phyloP scores from a whole-genome alignment of 1,139 yeast species.

The Magnusiomyces paraingens region DNA sequence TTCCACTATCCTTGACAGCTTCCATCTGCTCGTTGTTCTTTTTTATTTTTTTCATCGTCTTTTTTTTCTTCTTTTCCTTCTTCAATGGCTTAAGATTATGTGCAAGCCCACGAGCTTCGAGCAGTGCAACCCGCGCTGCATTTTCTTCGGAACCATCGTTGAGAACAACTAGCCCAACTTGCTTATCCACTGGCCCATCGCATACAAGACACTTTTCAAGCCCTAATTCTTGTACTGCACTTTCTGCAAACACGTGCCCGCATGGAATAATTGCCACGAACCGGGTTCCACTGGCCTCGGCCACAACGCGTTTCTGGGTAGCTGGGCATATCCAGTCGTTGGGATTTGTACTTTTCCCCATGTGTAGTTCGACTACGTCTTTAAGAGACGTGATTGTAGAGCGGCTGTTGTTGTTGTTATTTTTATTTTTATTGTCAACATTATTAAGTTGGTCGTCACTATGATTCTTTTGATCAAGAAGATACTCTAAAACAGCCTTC shows the following conservation, averaged over 20 bases:
- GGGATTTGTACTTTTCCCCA: constrained; percentile 17
- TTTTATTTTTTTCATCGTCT: background rate
- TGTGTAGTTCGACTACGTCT: constrained; percentile 47
- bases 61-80: constrained; percentile 12
- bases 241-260: constrained; percentile 47
- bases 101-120: constrained; percentile 36
- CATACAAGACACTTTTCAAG: constrained; percentile 40
- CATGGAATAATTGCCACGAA: constrained; percentile 47
- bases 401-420: too few species aligned
- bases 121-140: constrained; percentile 34
- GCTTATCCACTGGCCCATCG: constrained; percentile 27
- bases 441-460: too few species aligned
- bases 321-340: constrained; percentile 49
- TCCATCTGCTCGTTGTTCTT: background rate
- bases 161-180: constrained; percentile 34
- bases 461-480: constrained; percentile 39
- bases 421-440: too few species aligned
- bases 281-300: constrained; percentile 31
- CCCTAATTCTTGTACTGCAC: constrained; percentile 26
- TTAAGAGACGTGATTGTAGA: constrained; percentile 40
- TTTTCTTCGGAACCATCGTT: constrained; percentile 31
- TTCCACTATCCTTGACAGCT: background rate
- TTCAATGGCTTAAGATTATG: constrained; percentile 45
- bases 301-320: constrained; percentile 37
- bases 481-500: constrained; percentile 54